Conservation (phyloP, 2,329 filamentous ascomycete genomes). For the Penicillium sp. region DNA sequence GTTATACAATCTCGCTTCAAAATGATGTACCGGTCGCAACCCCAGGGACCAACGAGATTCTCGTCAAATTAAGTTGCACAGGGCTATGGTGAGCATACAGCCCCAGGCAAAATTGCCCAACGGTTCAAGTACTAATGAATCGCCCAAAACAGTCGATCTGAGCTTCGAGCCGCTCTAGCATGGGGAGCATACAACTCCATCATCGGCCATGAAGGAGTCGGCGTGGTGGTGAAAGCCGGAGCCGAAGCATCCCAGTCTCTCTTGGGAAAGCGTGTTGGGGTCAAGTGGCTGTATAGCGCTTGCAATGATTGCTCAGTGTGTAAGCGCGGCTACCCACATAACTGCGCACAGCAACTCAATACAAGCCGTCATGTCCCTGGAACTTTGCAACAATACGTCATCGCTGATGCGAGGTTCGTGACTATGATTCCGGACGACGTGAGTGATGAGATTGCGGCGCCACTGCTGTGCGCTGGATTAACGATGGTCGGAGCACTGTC, state of each 20-base stretch:
- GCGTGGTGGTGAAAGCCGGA: constrained; percentile 19
- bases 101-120: neutral
- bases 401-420: constrained; percentile 26
- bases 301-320: constrained; percentile 25
- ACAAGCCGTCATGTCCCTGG: constrained; percentile 27
- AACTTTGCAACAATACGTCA: constrained; percentile 27
- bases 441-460: constrained; percentile 19
- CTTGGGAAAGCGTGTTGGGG: constrained; percentile 20
- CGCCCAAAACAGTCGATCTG: constrained; percentile 18
- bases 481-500: constrained; percentile 24
- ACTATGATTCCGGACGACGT: constrained; percentile 19
- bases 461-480: constrained; percentile 21
- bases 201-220: constrained; percentile 30
- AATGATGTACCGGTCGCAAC: constrained; percentile 15
- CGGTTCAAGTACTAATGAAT: neutral
- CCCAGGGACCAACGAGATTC: constrained; percentile 20
- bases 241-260: constrained; percentile 11
- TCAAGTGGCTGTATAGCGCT: constrained; percentile 30
- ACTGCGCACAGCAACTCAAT: constrained; percentile 25
- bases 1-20: constrained; percentile 12
- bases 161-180: constrained; percentile 24
- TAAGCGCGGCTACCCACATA: constrained; percentile 16
- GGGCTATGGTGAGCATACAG: constrained; percentile 21
- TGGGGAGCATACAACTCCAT: constrained; percentile 27
- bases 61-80: constrained; percentile 25